Conservation (phyloP, 148 eudicot genomes). For the Arctostaphylos glauca region DNA sequence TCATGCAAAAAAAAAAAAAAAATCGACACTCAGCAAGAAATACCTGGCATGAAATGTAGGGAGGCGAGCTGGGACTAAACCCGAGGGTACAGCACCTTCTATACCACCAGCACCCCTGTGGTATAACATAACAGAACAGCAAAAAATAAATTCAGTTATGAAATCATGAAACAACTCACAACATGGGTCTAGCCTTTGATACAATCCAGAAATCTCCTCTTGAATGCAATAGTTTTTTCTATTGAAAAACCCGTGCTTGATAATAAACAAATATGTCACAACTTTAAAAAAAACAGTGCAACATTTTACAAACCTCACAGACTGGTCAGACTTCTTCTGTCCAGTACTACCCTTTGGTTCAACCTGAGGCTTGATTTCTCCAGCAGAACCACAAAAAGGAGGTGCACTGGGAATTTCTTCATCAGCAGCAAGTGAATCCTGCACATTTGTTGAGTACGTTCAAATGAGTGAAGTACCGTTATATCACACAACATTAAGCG, state of each 20-base stretch:
- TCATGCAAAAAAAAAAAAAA: conserved; percentile 1
- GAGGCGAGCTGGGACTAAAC: conserved; percentile 62
- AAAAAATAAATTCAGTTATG: not conserved
- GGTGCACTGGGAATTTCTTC: conserved; percentile 85
- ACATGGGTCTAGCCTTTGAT: not conserved
- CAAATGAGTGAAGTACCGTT: not conserved
- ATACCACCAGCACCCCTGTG: conserved; percentile 48
- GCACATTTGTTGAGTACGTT: conserved; percentile 5
- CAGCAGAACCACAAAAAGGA: conserved; percentile 48
- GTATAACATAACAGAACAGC: conserved; percentile 11
- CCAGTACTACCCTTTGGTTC: conserved; percentile 25
- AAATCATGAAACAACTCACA: not conserved
- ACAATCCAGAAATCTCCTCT: not conserved
- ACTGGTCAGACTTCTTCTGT: conserved; percentile 25
- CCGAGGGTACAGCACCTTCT: conserved; percentile 60
- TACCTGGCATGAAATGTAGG: conserved; percentile 98
- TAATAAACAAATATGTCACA: not conserved
- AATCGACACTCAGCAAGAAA: conserved; percentile 11
- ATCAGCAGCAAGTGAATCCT: conserved; percentile 24
- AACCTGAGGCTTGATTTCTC: conserved; percentile 33
- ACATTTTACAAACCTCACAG: conserved; percentile 44
- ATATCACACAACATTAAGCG: not conserved
- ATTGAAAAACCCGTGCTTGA: not conserved
- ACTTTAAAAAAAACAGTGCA: not conserved
- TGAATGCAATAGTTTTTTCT: not conserved